phyloP scores from a whole-genome alignment of 192 early-diverging fungal genomes.

The Gonapodya prolifera region DNA sequence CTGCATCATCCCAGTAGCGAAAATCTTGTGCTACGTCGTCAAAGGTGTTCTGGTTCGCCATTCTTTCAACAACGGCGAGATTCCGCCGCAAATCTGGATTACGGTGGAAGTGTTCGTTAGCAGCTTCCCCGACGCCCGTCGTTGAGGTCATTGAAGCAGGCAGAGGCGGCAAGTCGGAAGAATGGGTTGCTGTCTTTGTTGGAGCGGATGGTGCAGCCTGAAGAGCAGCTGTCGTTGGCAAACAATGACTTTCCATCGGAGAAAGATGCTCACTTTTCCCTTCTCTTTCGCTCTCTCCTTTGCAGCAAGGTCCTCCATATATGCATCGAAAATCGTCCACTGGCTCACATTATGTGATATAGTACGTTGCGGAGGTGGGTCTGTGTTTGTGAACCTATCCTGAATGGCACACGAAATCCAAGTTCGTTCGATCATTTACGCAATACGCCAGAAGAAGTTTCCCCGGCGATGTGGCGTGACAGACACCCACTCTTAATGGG shows the following conservation, averaged over 20 bases:
- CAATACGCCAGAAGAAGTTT: no score
- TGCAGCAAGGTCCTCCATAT: slow-evolving; percentile 38
- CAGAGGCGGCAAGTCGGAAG: no score
- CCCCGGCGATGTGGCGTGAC: no score
- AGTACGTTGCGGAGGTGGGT: slow-evolving; percentile 40
- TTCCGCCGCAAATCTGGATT: slow-evolving; percentile 38
- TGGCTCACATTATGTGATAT: slow-evolving; percentile 43
- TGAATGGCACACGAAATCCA: slow-evolving; percentile 12
- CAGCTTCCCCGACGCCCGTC: no score
- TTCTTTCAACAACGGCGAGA: slow-evolving; percentile 39
- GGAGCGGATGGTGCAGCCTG: slow-evolving; percentile 5
- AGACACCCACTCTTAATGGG: slow-evolving; percentile 28
- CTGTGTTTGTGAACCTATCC: slow-evolving; percentile 47
- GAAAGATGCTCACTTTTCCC: slow-evolving; percentile 22
- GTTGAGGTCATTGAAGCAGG: no score
- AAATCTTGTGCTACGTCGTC: slow-evolving; percentile 52
- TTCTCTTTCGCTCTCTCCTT: slow-evolving; percentile 48
- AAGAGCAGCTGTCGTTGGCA: slow-evolving; percentile 5
- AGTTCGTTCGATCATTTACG: no score
- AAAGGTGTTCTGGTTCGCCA: slow-evolving; percentile 56
- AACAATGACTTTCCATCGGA: background rate
- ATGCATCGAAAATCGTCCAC: slow-evolving; percentile 50
- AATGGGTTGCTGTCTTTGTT: no score
- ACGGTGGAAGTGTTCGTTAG: slow-evolving; percentile 43
- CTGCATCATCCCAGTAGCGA: slow-evolving; percentile 54